These are phyloP conservation scores for Scutellaria barbata DNA, from an alignment of 257 asterid species.

Conservation along the genomic window DNA sequence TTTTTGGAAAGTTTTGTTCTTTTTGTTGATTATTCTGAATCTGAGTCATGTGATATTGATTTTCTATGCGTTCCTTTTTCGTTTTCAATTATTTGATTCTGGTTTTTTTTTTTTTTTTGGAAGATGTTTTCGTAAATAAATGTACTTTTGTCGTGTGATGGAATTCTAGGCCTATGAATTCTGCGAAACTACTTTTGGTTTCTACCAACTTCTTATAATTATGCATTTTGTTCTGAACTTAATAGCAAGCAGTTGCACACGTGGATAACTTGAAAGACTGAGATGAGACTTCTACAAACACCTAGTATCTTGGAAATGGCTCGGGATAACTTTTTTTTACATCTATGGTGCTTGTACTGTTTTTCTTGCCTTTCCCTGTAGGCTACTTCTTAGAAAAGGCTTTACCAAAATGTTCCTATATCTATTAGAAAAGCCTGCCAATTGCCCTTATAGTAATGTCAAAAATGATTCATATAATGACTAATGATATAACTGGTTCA, in stretches of 20 bases:
- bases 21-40: neutral
- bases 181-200: neutral
- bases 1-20: constrained; percentile 8
- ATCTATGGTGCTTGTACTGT: neutral
- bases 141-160: neutral
- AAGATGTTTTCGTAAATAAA: neutral
- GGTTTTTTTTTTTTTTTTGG: neutral
- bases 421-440: neutral
- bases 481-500: neutral
- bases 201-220: constrained; percentile 5
- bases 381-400: neutral
- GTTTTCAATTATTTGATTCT: neutral
- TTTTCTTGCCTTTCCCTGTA: neutral
- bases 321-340: neutral
- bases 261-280: neutral
- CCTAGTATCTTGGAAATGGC: neutral
- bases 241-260: neutral
- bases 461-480: neutral
- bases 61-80: neutral
- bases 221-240: constrained; percentile 3
- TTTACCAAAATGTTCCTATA: constrained; percentile 12
- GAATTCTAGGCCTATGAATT: neutral
- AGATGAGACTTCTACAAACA: constrained; percentile 13
- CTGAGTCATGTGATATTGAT: neutral
- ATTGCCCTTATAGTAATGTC: neutral